Percentiles rank a stretch among this genome's conserved stretches.
phyloP scores from a whole-genome alignment of 2,329 filamentous ascomycete species.

The Hyphodiscus sp. region DNA sequence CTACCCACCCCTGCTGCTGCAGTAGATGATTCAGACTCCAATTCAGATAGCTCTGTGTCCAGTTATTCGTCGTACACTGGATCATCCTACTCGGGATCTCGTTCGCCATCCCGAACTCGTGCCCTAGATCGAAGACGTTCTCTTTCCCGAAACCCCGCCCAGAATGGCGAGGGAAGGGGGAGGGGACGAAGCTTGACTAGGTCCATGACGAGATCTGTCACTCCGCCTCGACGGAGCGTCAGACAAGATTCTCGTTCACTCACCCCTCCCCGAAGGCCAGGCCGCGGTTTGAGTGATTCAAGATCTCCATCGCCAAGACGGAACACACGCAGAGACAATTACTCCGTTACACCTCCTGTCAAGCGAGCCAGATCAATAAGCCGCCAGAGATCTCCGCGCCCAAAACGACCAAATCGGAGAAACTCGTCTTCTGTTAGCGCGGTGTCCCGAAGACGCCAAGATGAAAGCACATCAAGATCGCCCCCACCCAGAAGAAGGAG shows the following conservation, averaged over 20 bases:
- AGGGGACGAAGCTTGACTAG: constrained; percentile 25
- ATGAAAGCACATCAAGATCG: constrained; percentile 16
- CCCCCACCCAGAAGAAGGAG: constrained; percentile 8
- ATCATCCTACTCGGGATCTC: constrained; percentile 48
- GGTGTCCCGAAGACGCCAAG: constrained; percentile 15
- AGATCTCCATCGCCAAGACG: constrained; percentile 19
- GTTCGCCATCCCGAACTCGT: constrained; percentile 19
- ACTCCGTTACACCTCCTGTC: constrained; percentile 16
- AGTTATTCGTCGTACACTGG: constrained; percentile 72
- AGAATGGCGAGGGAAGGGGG: constrained; percentile 12
- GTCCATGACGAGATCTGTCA: constrained; percentile 16
- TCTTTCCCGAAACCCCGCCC: constrained; percentile 15
- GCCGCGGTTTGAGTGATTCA: constrained; percentile 18
- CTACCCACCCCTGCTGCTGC: constrained; percentile 58
- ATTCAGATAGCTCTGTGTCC: constrained; percentile 58
- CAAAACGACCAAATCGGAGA: constrained; percentile 11
- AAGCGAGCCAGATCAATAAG: constrained; percentile 15
- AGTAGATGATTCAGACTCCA: constrained; percentile 55
- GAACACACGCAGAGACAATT: constrained; percentile 12
- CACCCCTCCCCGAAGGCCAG: constrained; percentile 18
- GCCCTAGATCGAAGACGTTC: constrained; percentile 15
- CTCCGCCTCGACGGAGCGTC: constrained; percentile 14
- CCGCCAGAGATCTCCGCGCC: constrained; percentile 17
- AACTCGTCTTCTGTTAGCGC: constrained; percentile 24
- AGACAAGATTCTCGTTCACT: constrained; percentile 12